Evolutionary conservation across 495 filamentous ascomycete genomes (phyloP).

Genomic region (Lophium mytilinum): DNA sequence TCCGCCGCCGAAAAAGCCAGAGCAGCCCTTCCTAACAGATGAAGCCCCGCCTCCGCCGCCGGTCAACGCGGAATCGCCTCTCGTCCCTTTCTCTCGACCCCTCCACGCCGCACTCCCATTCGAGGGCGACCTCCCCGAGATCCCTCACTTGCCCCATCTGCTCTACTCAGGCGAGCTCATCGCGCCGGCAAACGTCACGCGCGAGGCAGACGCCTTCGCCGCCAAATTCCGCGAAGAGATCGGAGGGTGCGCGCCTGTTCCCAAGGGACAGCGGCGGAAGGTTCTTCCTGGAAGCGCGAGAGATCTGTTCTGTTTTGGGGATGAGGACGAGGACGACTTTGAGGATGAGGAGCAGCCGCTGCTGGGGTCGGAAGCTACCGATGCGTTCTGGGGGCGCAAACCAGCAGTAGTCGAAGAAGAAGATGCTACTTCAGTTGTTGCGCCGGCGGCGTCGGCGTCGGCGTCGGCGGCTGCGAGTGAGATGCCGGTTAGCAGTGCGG

Average conservation of each 20-base stretch:
- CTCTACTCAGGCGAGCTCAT: slow-evolving; percentile 22
- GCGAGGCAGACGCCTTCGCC: slow-evolving; percentile 8
- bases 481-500: too few species aligned
- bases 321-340: slow-evolving; percentile 22
- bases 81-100: slow-evolving; percentile 11
- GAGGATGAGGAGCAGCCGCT: slow-evolving; percentile 14
- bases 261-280: slow-evolving; percentile 17
- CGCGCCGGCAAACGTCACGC: not conserved
- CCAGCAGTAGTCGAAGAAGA: too few species aligned
- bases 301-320: slow-evolving; percentile 35
- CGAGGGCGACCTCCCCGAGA: slow-evolving; percentile 31
- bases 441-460: too few species aligned
- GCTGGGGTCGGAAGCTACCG: too few species aligned
- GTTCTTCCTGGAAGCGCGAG: slow-evolving; percentile 15
- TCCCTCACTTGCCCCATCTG: slow-evolving; percentile 28
- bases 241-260: slow-evolving; percentile 27
- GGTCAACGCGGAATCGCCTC: slow-evolving; percentile 14
- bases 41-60: slow-evolving; percentile 12
- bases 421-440: too few species aligned
- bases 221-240: slow-evolving; percentile 23
- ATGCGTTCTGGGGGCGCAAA: too few species aligned
- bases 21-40: slow-evolving; percentile 26
- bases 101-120: slow-evolving; percentile 33
- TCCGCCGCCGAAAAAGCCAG: not conserved
- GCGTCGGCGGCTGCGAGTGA: too few species aligned